A percentile compares a stretch with the other conserved stretches of the same genome.
phyloP scores from a whole-genome alignment of 495 filamentous ascomycete species.

The Xylaria bambusicola region DNA sequence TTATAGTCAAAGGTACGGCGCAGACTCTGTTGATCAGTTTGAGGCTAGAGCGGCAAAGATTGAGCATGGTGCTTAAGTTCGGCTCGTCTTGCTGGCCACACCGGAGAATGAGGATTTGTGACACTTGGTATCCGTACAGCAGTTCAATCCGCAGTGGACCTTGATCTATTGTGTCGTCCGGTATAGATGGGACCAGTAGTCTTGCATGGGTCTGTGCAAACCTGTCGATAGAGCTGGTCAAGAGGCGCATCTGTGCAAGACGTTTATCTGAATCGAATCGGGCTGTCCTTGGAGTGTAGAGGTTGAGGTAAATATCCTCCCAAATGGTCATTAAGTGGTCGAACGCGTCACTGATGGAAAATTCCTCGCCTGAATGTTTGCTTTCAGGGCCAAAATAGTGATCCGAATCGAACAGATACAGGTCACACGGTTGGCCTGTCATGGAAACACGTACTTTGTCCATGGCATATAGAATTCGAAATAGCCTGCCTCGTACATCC shows the following conservation, averaged over 20 bases:
- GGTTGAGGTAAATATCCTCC: constrained; percentile 24
- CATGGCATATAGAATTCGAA: constrained; percentile 22
- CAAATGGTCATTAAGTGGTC: constrained; percentile 25
- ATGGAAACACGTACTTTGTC: constrained; percentile 24
- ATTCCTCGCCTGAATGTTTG: neutral
- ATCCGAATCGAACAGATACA: constrained; percentile 24
- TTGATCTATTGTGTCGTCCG: neutral
- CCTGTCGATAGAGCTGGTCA: constrained; percentile 4
- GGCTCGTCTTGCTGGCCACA: constrained; percentile 13
- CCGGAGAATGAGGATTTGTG: constrained; percentile 21
- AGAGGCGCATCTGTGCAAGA: constrained; percentile 4
- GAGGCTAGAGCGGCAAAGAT: constrained; percentile 19
- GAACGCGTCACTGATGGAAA: constrained; percentile 15
- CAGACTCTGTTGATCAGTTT: constrained; percentile 16
- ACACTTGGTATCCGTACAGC: constrained; percentile 20
- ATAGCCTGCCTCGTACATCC: constrained; percentile 10
- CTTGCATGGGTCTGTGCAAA: constrained; percentile 9
- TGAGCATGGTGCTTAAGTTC: constrained; percentile 7
- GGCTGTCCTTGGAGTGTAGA: constrained; percentile 15
- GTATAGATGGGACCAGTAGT: neutral
- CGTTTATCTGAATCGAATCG: neutral
- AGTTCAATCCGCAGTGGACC: constrained; percentile 16
- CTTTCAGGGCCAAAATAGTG: neutral
- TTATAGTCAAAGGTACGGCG: neutral
- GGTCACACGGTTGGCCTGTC: constrained; percentile 22